Conservation (phyloP, 768 basidiomycete genomes). For the Phylloporus sp. region DNA sequence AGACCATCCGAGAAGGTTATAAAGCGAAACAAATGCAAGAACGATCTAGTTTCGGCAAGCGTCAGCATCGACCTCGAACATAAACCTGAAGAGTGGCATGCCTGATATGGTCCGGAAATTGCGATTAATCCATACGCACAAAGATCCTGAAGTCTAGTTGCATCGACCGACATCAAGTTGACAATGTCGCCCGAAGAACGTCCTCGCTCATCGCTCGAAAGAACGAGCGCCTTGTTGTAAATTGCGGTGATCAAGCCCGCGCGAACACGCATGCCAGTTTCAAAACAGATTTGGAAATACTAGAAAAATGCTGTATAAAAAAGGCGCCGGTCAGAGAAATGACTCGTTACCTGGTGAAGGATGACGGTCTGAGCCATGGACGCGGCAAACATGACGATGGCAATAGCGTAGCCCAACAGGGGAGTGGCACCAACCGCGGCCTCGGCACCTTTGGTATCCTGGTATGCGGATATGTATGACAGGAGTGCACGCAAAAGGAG, state of each 20-base stretch:
- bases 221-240: slow-evolving; percentile 79
- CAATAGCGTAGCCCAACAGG: slow-evolving; percentile 72
- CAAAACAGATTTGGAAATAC: slow-evolving; percentile 83
- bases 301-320: slow-evolving; percentile 22
- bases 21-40: slow-evolving; percentile 86
- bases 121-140: slow-evolving; percentile 81
- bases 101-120: slow-evolving; percentile 83
- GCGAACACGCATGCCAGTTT: slow-evolving; percentile 91
- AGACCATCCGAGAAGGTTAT: slow-evolving; percentile 86
- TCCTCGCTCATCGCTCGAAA: slow-evolving; percentile 80
- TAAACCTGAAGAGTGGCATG: slow-evolving; percentile 21
- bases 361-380: slow-evolving; percentile 75
- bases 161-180: slow-evolving; percentile 88
- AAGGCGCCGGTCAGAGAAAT: no score
- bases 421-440: slow-evolving; percentile 30
- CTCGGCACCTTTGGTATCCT: slow-evolving; percentile 37
- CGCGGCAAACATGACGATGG: slow-evolving; percentile 71
- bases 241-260: slow-evolving; percentile 83
- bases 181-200: slow-evolving; percentile 89
- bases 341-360: slow-evolving; percentile 62
- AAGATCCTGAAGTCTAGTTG: slow-evolving; percentile 72
- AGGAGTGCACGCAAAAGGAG: slow-evolving; percentile 78
- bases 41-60: slow-evolving; percentile 47
- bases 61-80: background rate
- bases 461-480: slow-evolving; percentile 77